Evolutionary conservation across 371 early-diverging fungal species (phyloP).

Genomic region (Zopfochytrium polystomum): DNA sequence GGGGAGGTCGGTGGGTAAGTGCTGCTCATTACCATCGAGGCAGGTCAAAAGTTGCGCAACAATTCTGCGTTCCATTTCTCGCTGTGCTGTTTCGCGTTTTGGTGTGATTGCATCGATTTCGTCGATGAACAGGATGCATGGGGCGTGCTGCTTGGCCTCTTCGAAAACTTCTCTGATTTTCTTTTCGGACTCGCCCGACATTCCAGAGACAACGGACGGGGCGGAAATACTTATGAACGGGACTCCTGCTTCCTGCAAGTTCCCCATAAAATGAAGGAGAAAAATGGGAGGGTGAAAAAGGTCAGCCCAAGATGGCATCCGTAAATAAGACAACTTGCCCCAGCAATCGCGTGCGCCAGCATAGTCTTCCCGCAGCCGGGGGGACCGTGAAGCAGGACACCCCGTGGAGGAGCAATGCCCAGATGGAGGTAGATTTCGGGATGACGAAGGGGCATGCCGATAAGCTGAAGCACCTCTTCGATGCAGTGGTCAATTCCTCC

Average conservation of each 20-base stretch:
- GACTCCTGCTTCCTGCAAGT: conserved; percentile 86
- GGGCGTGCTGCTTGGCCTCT: conserved; percentile 86
- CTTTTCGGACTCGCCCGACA: conserved; percentile 99
- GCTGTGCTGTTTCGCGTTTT: conserved; percentile 97
- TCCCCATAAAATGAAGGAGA: no score
- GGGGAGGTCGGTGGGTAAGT: no score
- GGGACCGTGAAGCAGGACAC: conserved; percentile 97
- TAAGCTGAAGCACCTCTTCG: conserved; percentile 91
- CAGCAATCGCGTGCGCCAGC: conserved; percentile 97
- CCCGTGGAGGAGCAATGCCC: conserved; percentile 95
- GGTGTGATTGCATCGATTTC: conserved; percentile 99
- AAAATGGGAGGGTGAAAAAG: conserved; percentile 47
- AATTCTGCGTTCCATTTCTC: conserved; percentile 98
- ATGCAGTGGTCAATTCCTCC: conserved; percentile 88
- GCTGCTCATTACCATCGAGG: conserved; percentile 96
- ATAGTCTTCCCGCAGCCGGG: conserved; percentile 80
- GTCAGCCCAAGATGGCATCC: conserved; percentile 26
- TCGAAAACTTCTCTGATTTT: conserved; percentile 98
- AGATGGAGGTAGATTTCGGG: conserved; percentile 94
- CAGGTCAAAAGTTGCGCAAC: conserved; percentile 98
- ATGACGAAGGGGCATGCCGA: conserved; percentile 95
- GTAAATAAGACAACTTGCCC: conserved; percentile 49
- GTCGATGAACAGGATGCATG: conserved; percentile 98
- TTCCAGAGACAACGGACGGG: conserved; percentile 97
- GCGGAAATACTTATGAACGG: conserved; percentile 96